Evolutionary conservation across 768 basidiomycete genomes (phyloP), one percentile per base, ranked within the genome.

Genomic region (Cystobasidium onofrii): DNA sequence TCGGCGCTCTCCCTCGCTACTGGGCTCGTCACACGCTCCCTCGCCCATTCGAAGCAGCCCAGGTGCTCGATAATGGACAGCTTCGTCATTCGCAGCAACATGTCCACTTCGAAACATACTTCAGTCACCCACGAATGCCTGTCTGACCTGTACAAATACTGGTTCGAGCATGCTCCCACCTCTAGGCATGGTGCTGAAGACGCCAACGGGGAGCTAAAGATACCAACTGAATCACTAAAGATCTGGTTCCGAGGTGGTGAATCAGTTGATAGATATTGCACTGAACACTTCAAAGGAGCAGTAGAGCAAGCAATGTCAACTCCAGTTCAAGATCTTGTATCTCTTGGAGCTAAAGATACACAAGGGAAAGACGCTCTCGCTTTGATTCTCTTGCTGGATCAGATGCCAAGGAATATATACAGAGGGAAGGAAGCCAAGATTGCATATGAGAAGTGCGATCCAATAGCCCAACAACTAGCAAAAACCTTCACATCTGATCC

Each of bases 391-490:
- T 41, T 74, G 23, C 64, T 74, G 2, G 73, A 74, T 54, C 73
- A 74, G 54, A 66, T 74, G 34, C 73, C 73, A 6, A 43, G 73
- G 13, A 74, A 74, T 29, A 70, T 74, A 27, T 74, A 74, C 50
- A 72, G 73, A 69, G 73, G 73, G 3, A 55, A 72, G 27, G 73
- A 74, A 46, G 73, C 73, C 10, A 73, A 70, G 54, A 69, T 69
- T 27, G 73, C 65, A 12, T 70, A 66, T 31, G 25, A 34, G 18
- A 31, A 50, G 15, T 73, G 31, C 29, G 73, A 66, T 36, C 64
- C 65, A 6, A 65, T 23, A 63, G 63, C 61, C 23, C 36, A 39
- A 60, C 20, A 41, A n/a, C 18, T 71, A 31, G 27, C 33, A 25
- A n/a, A 23, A 18, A 25, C 33, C 1, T 71, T 71, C 39, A 60